These are phyloP conservation scores for Kazachstania bromeliacearum DNA, from an alignment of 805 yeast genomes.

Conservation along the genomic window DNA sequence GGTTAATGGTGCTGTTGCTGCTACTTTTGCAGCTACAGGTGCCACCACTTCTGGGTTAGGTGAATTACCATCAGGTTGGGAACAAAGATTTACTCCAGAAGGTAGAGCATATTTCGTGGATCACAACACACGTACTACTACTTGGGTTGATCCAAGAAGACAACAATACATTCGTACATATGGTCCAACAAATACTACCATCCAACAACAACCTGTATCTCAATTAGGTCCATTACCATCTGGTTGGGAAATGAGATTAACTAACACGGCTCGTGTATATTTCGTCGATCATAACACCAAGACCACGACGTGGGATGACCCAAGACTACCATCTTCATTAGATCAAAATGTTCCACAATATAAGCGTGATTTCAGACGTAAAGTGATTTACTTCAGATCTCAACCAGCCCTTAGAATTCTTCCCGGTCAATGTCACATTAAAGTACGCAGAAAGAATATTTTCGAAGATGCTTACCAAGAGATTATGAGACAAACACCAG, in stretches of 20 bases:
- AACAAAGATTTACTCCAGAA: constrained; percentile 94
- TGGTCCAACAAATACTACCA: constrained; percentile 76
- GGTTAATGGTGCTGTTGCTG: constrained; percentile 46
- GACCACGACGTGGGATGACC: constrained; percentile 99
- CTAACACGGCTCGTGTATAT: constrained; percentile 96
- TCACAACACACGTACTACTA: constrained; percentile 98
- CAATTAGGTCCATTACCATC: constrained; percentile 96
- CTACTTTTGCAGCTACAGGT: constrained; percentile 59
- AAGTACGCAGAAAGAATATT: constrained; percentile 91
- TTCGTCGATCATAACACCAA: constrained; percentile 98
- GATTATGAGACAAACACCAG: constrained; percentile 97
- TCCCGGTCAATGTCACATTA: constrained; percentile 98
- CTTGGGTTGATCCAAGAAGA: constrained; percentile 99
- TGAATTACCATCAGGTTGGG: constrained; percentile 98
- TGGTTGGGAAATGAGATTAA: constrained; percentile 99
- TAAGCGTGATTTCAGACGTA: constrained; percentile 97
- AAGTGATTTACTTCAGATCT: constrained; percentile 92
- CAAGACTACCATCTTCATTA: constrained; percentile 90
- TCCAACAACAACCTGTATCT: constrained; percentile 95
- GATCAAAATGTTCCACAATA: constrained; percentile 99
- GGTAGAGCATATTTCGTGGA: constrained; percentile 98
- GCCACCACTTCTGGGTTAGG: constrained; percentile 94
- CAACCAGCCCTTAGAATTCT: constrained; percentile 95
- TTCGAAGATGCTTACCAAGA: constrained; percentile 98
- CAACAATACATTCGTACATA: constrained; percentile 96